Percentiles rank a stretch among this genome's conserved stretches.
phyloP scores from a whole-genome alignment of 305 asterid genomes.

The Fraxinus latifolia region DNA sequence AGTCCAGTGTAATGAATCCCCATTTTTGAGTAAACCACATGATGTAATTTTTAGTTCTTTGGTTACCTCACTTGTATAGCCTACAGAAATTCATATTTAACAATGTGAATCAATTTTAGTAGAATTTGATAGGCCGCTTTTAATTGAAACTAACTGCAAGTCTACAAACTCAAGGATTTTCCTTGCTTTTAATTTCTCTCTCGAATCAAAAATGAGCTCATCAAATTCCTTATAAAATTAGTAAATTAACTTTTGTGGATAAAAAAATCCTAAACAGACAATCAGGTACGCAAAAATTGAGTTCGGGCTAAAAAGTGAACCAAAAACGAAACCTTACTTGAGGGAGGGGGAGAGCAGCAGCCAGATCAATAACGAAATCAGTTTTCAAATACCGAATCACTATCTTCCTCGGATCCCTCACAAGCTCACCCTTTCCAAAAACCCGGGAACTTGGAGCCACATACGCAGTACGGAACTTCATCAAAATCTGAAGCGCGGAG shows the following conservation, averaged over 20 bases:
- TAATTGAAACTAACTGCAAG: background rate
- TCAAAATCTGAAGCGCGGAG: conserved; percentile 57
- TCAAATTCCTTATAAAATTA: background rate
- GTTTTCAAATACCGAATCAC: conserved; percentile 56
- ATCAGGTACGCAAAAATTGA: background rate
- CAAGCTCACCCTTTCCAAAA: conserved; percentile 81
- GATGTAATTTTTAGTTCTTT: background rate
- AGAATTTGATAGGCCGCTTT: background rate
- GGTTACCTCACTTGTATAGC: background rate
- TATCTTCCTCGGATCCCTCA: conserved; percentile 48
- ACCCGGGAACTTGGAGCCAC: conserved; percentile 59
- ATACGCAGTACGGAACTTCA: conserved; percentile 81
- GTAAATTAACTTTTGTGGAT: background rate
- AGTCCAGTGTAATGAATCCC: background rate
- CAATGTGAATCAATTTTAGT: background rate
- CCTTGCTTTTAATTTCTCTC: background rate
- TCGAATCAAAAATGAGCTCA: background rate
- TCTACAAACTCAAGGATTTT: background rate
- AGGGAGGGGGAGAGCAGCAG: conserved; percentile 89
- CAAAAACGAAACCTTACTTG: conserved; percentile 40
- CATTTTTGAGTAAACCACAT: background rate
- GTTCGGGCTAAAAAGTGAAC: background rate
- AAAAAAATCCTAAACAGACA: background rate
- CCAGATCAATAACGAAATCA: conserved; percentile 66
- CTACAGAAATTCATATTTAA: background rate